Conservation (phyloP, 352 stramenopile species). For the Globisporangium middletonii region DNA sequence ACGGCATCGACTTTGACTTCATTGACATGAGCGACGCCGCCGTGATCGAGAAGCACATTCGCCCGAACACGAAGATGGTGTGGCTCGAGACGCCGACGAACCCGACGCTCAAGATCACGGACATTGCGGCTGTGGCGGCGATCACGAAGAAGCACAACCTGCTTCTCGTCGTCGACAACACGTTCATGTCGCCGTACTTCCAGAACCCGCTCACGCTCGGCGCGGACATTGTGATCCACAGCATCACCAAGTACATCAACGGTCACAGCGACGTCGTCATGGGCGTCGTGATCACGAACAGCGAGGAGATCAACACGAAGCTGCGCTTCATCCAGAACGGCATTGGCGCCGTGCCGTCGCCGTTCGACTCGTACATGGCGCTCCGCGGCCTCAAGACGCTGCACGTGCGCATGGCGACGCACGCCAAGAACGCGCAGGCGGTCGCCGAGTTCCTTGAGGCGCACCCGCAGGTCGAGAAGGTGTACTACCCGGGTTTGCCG, state of each 20-base stretch:
- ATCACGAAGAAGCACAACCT: slow-evolving; percentile 88
- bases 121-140: slow-evolving; percentile 87
- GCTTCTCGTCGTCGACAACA: slow-evolving; percentile 92
- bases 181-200: slow-evolving; percentile 93
- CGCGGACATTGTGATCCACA: slow-evolving; percentile 91
- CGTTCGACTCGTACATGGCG: slow-evolving; percentile 93
- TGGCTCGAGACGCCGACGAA: slow-evolving; percentile 94
- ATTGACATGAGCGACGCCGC: slow-evolving; percentile 89
- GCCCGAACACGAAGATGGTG: slow-evolving; percentile 91
- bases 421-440: slow-evolving; percentile 91
- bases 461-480: slow-evolving; percentile 88
- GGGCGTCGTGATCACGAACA: slow-evolving; percentile 89
- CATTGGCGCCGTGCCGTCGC: slow-evolving; percentile 89
- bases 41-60: slow-evolving; percentile 76
- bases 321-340: slow-evolving; percentile 93
- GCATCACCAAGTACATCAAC: slow-evolving; percentile 96
- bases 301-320: slow-evolving; percentile 91
- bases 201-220: slow-evolving; percentile 90
- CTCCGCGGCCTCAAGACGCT: slow-evolving; percentile 96
- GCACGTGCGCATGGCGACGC: slow-evolving; percentile 90
- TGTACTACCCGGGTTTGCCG: slow-evolving; percentile 89
- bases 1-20: slow-evolving; percentile 93
- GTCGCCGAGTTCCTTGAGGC: slow-evolving; percentile 88
- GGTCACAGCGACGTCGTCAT: slow-evolving; percentile 93
- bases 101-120: slow-evolving; percentile 93